Evolutionary conservation across 176 grass and related monocot species (phyloP), one percentile per base, ranked within the genome.

Genomic region (Areca catechu): DNA sequence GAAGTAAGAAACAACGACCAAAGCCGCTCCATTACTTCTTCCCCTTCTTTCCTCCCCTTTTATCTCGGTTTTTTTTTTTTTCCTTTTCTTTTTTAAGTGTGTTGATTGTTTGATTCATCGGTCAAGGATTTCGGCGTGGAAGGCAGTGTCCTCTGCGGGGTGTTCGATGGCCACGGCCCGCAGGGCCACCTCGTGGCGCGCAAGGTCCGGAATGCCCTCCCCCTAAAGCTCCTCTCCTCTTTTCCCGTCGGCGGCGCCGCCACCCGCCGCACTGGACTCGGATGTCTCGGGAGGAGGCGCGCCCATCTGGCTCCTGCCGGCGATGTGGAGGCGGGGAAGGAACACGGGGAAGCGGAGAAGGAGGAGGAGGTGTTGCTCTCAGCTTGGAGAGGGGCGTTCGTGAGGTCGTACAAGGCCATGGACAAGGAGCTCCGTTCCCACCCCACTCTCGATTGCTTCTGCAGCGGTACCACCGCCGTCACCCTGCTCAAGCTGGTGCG

Each of bases 141-240:
- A 5, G 83, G 82, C 58, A 70, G 59, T 56, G 81, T 92, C 70
- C 73, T 98, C 22, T 98, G 94, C 51, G 94, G 94, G 19, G 88
- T 98, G 57, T 98, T 85, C 76, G 94, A 98, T 77, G 94, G 94
- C 3, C 94, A 98, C 60, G 94, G 94, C 4, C 94, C 94, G 56
- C 79, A 89, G 20, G 94, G 88, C 12, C 94, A 92, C 72, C 70
- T 92, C 30, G 94, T 98, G 73, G 84, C 84, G 63, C 81, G 94
- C 25, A 77, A 82, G 80, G 88, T 92, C 23, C 71, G 88, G 24
- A 87, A 98, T 37, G 52, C 85, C 30, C 76, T 98, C 17, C 88
- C 94, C 1, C 76, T 98, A 15, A 85, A 81, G 59, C 88, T 98
- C 66, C 80, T 98, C 65, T 81, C 78, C 18, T 69, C 76, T 9